Percentiles rank a stretch among this genome's conserved stretches.
These are phyloP conservation scores for Rhynchosporium graminicola DNA, from an alignment of 2,329 filamentous ascomycete species.

Conservation along the genomic window DNA sequence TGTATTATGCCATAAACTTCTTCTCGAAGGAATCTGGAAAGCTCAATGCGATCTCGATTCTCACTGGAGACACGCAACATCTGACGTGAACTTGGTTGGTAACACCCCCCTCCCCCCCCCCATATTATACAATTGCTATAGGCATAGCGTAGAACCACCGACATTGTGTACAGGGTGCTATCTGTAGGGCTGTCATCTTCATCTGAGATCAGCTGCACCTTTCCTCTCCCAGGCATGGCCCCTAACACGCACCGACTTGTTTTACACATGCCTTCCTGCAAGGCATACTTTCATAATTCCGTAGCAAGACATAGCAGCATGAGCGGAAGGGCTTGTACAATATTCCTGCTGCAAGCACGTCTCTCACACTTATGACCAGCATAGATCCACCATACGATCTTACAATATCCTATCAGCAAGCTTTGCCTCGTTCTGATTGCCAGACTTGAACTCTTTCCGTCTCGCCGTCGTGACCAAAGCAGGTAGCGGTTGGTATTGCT, in stretches of 20 bases:
- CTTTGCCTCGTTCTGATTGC: constrained; percentile 16
- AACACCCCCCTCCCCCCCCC: background rate
- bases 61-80: background rate
- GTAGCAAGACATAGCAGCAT: background rate
- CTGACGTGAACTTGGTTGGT: background rate
- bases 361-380: constrained; percentile 14
- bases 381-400: constrained; percentile 11
- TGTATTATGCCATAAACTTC: background rate
- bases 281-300: background rate
- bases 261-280: background rate
- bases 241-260: background rate
- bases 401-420: constrained; percentile 33
- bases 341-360: background rate
- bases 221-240: background rate
- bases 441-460: constrained; percentile 16
- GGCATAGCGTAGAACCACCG: background rate
- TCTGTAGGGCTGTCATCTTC: constrained; percentile 5
- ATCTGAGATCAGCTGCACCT: constrained; percentile 1
- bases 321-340: background rate
- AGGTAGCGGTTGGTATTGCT: constrained; percentile 15
- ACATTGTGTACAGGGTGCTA: constrained; percentile 7
- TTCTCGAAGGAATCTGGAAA: background rate
- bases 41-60: constrained; percentile 4
- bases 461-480: constrained; percentile 31
- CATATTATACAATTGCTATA: constrained; percentile 9